Evolutionary conservation across 2,329 filamentous ascomycete genomes (phyloP).

Genomic region (Phialocephala sp.): DNA sequence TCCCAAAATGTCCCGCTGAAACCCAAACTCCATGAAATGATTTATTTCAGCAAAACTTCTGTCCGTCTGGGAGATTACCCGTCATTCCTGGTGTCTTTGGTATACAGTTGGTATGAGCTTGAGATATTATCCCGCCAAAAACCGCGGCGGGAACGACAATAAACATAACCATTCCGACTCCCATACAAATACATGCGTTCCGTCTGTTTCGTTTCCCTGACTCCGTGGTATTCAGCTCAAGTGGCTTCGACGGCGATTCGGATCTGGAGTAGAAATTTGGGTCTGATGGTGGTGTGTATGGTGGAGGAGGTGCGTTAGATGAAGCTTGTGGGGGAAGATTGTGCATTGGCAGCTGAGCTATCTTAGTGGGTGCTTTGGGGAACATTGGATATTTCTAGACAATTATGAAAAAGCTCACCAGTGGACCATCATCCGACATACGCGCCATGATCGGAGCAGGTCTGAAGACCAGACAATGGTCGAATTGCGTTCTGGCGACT

Average conservation of each 20-base stretch:
- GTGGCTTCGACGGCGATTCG: slow-evolving; percentile 4
- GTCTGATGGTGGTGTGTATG: slow-evolving; percentile 4
- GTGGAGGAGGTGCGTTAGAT: not conserved
- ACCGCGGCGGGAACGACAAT: slow-evolving; percentile 4
- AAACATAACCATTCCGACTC: not conserved
- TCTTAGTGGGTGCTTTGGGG: not conserved
- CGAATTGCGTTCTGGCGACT: not conserved
- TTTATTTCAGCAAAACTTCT: slow-evolving; percentile 8
- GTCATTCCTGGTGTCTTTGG: not conserved
- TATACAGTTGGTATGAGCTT: slow-evolving; percentile 1
- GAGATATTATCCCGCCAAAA: slow-evolving; percentile 11
- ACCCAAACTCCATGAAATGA: not conserved
- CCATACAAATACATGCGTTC: slow-evolving; percentile 13
- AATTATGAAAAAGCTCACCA: not conserved
- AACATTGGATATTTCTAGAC: not conserved
- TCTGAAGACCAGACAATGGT: not conserved
- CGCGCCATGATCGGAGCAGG: not conserved
- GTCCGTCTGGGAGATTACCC: not conserved
- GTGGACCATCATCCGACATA: slow-evolving; percentile 7
- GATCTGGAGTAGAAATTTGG: not conserved
- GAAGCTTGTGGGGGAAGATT: not conserved
- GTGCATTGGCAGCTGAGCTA: slow-evolving; percentile 1
- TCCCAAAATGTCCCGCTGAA: not conserved
- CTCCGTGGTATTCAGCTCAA: not conserved
- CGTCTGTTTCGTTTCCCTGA: slow-evolving; percentile 4